These are phyloP conservation scores for Penicillium malachiteum DNA, from an alignment of 495 filamentous ascomycete genomes.

Conservation along the genomic window DNA sequence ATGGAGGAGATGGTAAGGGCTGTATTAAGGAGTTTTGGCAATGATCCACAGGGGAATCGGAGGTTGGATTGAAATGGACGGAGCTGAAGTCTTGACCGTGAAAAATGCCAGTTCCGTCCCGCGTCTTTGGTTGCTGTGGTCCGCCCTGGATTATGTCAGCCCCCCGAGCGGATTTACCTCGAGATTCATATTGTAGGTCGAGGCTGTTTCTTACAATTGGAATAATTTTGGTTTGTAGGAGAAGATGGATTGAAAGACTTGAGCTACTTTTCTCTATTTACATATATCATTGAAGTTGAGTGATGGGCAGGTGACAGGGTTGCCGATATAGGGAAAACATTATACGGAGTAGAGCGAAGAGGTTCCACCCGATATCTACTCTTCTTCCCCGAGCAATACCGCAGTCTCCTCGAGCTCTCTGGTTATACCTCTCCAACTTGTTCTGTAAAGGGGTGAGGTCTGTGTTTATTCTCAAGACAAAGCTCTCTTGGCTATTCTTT, in stretches of 20 bases:
- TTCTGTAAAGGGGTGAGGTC: too few relatives aligned
- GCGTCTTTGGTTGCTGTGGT: conserved; percentile 35
- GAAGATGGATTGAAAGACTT: too few relatives aligned
- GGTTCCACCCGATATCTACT: conserved; percentile 24
- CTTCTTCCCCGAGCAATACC: conserved; percentile 19
- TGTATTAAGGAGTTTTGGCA: conserved; percentile 9
- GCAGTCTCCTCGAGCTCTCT: conserved; percentile 9
- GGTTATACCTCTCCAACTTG: conserved; percentile 1
- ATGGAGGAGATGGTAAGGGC: conserved; percentile 14
- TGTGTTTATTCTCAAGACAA: too few relatives aligned
- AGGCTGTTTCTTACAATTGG: too few relatives aligned
- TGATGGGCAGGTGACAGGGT: not conserved
- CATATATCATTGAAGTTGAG: too few relatives aligned
- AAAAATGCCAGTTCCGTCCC: conserved; percentile 33
- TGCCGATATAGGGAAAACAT: not conserved
- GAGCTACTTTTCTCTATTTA: too few relatives aligned
- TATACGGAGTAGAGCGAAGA: not conserved
- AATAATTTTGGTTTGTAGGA: too few relatives aligned
- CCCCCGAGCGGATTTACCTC: not conserved
- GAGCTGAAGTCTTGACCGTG: conserved; percentile 30
- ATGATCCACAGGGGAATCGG: conserved; percentile 24
- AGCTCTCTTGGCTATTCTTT: too few relatives aligned
- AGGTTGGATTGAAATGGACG: conserved; percentile 18
- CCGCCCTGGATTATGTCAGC: conserved; percentile 30
- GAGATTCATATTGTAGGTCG: not conserved